phyloP scores from a whole-genome alignment of 2,329 filamentous ascomycete genomes.

The Chrysoporthe cubensis region DNA sequence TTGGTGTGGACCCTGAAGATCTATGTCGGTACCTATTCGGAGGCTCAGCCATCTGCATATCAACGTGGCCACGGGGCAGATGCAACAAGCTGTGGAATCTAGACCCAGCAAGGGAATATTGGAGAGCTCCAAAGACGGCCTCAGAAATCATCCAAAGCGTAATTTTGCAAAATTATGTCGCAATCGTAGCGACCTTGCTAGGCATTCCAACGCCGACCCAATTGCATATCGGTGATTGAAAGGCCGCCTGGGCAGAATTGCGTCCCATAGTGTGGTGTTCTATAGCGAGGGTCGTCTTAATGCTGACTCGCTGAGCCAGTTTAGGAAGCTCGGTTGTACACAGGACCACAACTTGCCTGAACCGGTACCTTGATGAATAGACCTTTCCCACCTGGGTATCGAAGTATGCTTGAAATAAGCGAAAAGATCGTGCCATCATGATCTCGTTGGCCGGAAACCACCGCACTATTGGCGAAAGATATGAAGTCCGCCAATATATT shows the following conservation, averaged over 20 bases:
- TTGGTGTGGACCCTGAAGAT: slow-evolving; percentile 16
- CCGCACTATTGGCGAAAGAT: background rate
- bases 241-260: background rate
- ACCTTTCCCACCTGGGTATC: background rate
- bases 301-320: background rate
- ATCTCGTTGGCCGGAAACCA: background rate
- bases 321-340: background rate
- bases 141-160: background rate
- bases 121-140: background rate
- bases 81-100: background rate
- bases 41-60: background rate
- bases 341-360: background rate
- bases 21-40: background rate
- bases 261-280: background rate
- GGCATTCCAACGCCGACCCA: background rate
- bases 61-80: background rate
- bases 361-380: background rate
- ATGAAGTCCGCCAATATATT: slow-evolving; percentile 1
- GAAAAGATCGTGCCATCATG: background rate
- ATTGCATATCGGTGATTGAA: background rate
- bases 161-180: background rate
- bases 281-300: background rate
- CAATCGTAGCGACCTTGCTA: background rate
- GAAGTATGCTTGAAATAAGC: background rate
- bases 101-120: background rate